Conservation (phyloP, 2,329 filamentous ascomycete genomes). For the Paraphaeosphaeria minitans region DNA sequence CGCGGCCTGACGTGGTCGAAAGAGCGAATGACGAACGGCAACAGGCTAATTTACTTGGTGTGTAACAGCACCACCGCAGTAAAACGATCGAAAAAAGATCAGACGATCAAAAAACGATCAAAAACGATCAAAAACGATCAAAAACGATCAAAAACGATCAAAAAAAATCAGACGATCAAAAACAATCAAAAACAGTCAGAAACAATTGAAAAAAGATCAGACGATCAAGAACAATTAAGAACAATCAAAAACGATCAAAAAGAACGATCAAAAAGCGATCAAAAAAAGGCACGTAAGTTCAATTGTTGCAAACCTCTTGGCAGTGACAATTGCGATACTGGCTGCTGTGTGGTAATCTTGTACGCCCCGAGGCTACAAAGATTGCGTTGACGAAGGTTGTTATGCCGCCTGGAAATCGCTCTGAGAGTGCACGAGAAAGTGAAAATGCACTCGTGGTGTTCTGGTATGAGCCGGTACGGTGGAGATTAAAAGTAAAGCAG, state of each 20-base stretch:
- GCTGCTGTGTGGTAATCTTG: not conserved
- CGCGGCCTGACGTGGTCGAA: not conserved
- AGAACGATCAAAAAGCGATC: too few relatives aligned
- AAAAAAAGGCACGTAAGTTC: not conserved
- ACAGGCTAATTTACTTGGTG: not conserved
- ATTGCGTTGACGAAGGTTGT: not conserved
- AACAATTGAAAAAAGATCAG: too few relatives aligned
- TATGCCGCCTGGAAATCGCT: not conserved
- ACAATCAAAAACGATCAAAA: too few relatives aligned
- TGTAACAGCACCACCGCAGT: not conserved
- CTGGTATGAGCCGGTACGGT: not conserved
- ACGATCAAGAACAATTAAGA: too few relatives aligned
- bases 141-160: too few relatives aligned
- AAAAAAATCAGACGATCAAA: too few relatives aligned
- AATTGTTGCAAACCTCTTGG: not conserved
- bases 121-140: too few relatives aligned
- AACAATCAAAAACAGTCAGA: too few relatives aligned
- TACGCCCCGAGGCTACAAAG: not conserved
- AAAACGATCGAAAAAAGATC: too few relatives aligned
- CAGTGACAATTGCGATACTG: not conserved
- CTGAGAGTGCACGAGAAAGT: not conserved
- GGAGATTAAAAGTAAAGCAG: not conserved
- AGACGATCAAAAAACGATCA: too few relatives aligned
- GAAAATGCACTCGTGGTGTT: not conserved
- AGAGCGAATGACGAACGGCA: not conserved